Percentiles rank a stretch among this genome's conserved stretches.
phyloP scores from a whole-genome alignment of 164 flowering plant genomes.

The Brasenia schreberi region DNA sequence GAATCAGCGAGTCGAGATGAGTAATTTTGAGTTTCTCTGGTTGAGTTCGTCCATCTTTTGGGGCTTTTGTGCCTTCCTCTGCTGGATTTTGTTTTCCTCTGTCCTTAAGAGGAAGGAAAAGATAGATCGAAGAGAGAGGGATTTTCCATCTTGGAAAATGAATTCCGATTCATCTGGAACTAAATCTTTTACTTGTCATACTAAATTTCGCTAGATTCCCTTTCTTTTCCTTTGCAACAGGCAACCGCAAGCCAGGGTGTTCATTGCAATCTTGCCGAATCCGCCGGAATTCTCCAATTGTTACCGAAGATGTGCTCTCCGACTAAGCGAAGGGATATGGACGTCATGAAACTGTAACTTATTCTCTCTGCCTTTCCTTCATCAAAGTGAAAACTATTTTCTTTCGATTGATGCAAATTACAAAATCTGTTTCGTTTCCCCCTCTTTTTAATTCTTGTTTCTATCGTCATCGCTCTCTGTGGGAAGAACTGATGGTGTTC shows the following conservation, averaged over 20 bases:
- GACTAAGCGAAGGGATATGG: conserved; percentile 78
- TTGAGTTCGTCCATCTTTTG: too few species aligned
- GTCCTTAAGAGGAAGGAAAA: too few species aligned
- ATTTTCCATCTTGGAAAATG: background rate
- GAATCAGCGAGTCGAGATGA: too few species aligned
- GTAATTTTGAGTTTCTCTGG: too few species aligned
- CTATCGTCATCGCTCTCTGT: background rate
- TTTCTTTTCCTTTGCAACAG: background rate
- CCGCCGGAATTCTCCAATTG: background rate
- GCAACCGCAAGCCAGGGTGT: background rate
- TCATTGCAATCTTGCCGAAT: background rate
- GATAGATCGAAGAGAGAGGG: background rate
- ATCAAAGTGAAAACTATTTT: background rate
- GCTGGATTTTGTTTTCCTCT: too few species aligned
- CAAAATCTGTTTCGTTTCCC: conserved; percentile 1
- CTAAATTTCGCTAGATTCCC: background rate
- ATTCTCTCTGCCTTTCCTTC: background rate
- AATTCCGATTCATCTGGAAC: background rate
- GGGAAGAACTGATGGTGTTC: background rate
- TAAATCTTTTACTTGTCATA: background rate
- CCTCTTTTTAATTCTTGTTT: background rate
- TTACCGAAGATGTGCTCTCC: conserved; percentile 50
- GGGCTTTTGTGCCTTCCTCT: too few species aligned
- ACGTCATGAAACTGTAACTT: conserved; percentile 68
- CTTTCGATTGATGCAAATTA: background rate